phyloP scores from a whole-genome alignment of 805 yeast species.

The Wickerhamomyces ciferrii region DNA sequence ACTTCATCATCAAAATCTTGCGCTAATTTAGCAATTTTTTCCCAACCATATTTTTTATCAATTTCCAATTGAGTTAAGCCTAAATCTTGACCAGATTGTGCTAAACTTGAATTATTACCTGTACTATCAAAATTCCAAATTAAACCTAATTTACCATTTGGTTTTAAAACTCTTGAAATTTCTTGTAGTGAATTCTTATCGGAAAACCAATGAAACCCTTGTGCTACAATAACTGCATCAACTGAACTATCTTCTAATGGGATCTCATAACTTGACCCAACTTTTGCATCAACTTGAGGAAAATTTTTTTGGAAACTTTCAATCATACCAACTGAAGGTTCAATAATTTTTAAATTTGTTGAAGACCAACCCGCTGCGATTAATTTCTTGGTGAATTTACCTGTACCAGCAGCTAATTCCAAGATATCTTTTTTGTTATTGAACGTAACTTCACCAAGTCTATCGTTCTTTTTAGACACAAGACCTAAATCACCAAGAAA shows the following conservation, averaged over 20 bases:
- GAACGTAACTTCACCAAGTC: slow-evolving; percentile 4
- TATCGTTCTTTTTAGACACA: slow-evolving; percentile 4
- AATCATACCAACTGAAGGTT: slow-evolving; percentile 56
- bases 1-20: slow-evolving; percentile 34
- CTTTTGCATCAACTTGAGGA: slow-evolving; percentile 33
- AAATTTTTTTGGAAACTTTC: slow-evolving; percentile 38
- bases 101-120: slow-evolving; percentile 8
- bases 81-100: slow-evolving; percentile 4
- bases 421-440: slow-evolving; percentile 25
- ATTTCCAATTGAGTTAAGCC: slow-evolving; percentile 5
- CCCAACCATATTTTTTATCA: slow-evolving; percentile 8
- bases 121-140: slow-evolving; percentile 53
- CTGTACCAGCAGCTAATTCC: slow-evolving; percentile 62
- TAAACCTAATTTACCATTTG: slow-evolving; percentile 44
- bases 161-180: slow-evolving; percentile 43
- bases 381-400: slow-evolving; percentile 50
- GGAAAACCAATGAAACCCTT: slow-evolving; percentile 68
- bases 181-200: slow-evolving; percentile 43
- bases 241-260: slow-evolving; percentile 38
- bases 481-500: slow-evolving; percentile 35
- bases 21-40: slow-evolving; percentile 10
- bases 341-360: slow-evolving; percentile 37
- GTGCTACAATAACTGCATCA: slow-evolving; percentile 51
- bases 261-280: slow-evolving; percentile 41
- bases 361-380: slow-evolving; percentile 30